Evolutionary conservation across 2,329 filamentous ascomycete genomes (phyloP).

Genomic region (Fusarium penzigii): DNA sequence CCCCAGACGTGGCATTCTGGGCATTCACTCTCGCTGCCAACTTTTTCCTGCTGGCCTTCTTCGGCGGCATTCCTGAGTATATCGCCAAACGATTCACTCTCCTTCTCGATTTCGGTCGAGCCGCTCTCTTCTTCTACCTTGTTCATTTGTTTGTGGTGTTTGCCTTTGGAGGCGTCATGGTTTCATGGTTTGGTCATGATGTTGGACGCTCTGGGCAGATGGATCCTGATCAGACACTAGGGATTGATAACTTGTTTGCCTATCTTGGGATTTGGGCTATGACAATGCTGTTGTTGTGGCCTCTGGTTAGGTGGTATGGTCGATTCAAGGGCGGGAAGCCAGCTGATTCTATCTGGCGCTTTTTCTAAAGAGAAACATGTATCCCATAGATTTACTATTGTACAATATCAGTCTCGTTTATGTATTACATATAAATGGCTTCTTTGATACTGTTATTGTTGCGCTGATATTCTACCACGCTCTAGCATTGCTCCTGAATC

Average conservation of each 20-base stretch:
- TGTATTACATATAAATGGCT: too few relatives aligned
- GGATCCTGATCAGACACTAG: constrained; percentile 27
- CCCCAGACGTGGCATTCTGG: constrained; percentile 49
- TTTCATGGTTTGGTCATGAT: constrained; percentile 37
- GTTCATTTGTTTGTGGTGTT: constrained; percentile 40
- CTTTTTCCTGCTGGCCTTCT: constrained; percentile 40
- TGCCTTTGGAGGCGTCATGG: constrained; percentile 23
- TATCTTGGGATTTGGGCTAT: constrained; percentile 41
- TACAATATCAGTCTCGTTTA: too few relatives aligned
- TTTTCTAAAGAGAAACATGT: constrained; percentile 36
- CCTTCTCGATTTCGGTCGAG: constrained; percentile 47
- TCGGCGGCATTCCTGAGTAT: constrained; percentile 35
- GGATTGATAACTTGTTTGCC: constrained; percentile 39
- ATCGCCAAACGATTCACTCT: constrained; percentile 34
- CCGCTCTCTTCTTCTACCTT: constrained; percentile 49
- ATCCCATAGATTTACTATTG: not conserved
- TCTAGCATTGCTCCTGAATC: too few relatives aligned
- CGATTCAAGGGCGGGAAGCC: constrained; percentile 44
- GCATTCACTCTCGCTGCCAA: constrained; percentile 42
- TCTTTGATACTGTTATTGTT: too few relatives aligned
- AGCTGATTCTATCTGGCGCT: constrained; percentile 47
- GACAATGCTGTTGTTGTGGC: constrained; percentile 41
- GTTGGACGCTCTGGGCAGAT: constrained; percentile 29
- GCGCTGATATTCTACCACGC: too few relatives aligned
- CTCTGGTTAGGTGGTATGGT: constrained; percentile 43